Conservation (phyloP, 2,329 filamentous ascomycete genomes). For the Fusarium caatingaense region DNA sequence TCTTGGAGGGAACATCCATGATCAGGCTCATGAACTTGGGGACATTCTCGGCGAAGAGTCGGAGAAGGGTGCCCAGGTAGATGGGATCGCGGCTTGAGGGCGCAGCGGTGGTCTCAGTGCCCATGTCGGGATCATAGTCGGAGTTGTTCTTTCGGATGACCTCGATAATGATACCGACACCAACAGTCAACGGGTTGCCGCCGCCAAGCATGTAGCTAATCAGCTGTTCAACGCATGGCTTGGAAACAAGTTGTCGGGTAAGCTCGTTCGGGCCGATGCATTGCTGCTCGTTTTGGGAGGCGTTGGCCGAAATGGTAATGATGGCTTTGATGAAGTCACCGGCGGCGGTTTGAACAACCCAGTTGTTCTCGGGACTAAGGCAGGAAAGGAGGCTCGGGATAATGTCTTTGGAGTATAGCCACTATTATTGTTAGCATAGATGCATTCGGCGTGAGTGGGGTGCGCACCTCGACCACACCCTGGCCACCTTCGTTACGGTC, state of each 20-base stretch:
- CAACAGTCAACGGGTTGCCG: constrained; percentile 93
- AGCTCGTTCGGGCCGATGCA: constrained; percentile 98
- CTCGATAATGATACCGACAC: constrained; percentile 97
- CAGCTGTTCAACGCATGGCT: constrained; percentile 83
- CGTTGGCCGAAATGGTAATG: constrained; percentile 98
- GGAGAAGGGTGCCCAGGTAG: constrained; percentile 89
- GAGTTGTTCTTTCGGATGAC: constrained; percentile 99
- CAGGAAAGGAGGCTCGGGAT: constrained; percentile 89
- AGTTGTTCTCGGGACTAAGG: constrained; percentile 84
- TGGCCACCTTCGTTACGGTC: constrained; percentile 92
- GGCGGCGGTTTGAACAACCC: constrained; percentile 93
- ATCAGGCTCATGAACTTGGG: constrained; percentile 95
- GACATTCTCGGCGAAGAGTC: constrained; percentile 89
- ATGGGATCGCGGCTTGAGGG: constrained; percentile 93
- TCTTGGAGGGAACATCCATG: constrained; percentile 78
- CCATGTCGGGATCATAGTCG: constrained; percentile 94
- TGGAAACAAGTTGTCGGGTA: constrained; percentile 92
- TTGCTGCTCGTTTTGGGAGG: constrained; percentile 97
- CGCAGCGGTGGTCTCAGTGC: constrained; percentile 79
- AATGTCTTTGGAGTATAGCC: constrained; percentile 89
- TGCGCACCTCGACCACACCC: constrained; percentile 86
- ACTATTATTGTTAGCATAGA: constrained; percentile 63
- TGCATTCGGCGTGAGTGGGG: constrained; percentile 7
- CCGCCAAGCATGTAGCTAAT: constrained; percentile 92
- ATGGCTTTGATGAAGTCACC: constrained; percentile 99